Conservation (phyloP, 2,329 filamentous ascomycete genomes). For the Xylaria sp. region DNA sequence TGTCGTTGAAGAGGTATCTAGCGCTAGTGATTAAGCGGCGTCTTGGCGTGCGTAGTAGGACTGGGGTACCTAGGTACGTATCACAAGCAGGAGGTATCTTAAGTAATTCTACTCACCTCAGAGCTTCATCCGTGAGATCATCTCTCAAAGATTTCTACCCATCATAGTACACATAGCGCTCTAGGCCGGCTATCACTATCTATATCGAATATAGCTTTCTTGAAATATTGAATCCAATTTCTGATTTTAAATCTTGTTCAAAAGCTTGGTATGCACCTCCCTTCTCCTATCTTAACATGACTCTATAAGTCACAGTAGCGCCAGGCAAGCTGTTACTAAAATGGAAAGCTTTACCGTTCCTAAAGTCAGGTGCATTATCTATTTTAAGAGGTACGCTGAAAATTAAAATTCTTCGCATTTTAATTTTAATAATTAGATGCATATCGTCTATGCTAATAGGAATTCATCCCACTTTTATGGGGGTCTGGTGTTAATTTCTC, state of each 20-base stretch:
- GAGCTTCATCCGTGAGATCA: not conserved
- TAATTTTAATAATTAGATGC: too few relatives aligned
- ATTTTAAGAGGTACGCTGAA: too few relatives aligned
- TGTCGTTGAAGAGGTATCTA: not conserved
- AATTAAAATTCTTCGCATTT: too few relatives aligned
- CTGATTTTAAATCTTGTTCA: not conserved
- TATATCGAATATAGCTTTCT: not conserved
- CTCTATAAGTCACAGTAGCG: too few relatives aligned
- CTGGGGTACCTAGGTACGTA: not conserved
- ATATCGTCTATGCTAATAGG: too few relatives aligned
- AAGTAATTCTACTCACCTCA: not conserved
- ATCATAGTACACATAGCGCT: not conserved
- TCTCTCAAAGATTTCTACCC: not conserved
- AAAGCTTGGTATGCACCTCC: not conserved
- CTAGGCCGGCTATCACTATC: not conserved
- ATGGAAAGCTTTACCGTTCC: too few relatives aligned
- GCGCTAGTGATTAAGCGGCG: constrained; percentile 7
- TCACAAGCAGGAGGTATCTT: not conserved
- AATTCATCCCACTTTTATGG: too few relatives aligned
- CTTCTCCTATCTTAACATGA: not conserved
- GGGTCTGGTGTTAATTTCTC: too few relatives aligned
- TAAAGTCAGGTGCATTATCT: too few relatives aligned
- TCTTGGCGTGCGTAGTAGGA: constrained; percentile 26
- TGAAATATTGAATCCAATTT: not conserved
- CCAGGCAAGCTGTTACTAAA: too few relatives aligned